Conservation (phyloP, 169 alveolate species). For the Cryptosporidium ryanae region DNA sequence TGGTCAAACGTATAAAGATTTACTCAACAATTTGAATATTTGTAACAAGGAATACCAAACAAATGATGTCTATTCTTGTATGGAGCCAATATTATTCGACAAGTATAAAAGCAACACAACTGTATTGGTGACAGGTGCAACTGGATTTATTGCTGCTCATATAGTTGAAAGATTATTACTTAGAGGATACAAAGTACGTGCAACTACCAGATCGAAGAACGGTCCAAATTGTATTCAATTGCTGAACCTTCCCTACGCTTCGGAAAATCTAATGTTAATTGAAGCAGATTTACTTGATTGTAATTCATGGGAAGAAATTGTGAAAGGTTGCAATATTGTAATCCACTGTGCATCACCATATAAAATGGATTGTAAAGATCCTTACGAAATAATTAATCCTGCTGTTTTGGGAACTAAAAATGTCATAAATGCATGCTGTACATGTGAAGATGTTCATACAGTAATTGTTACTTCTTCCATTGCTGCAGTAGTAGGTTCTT, state of each 20-base stretch:
- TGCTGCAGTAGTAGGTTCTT: slow-evolving; percentile 64
- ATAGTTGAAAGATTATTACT: slow-evolving; percentile 62
- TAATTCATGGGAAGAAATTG: slow-evolving; percentile 21
- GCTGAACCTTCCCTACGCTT: slow-evolving; percentile 29
- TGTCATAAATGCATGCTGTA: slow-evolving; percentile 60
- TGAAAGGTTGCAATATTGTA: slow-evolving; percentile 52
- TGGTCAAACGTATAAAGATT: not conserved
- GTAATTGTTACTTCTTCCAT: slow-evolving; percentile 67
- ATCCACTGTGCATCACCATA: slow-evolving; percentile 74
- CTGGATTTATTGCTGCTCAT: slow-evolving; percentile 71
- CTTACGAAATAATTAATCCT: slow-evolving; percentile 68
- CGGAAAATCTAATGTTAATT: slow-evolving; percentile 3
- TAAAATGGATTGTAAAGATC: slow-evolving; percentile 70
- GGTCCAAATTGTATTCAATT: slow-evolving; percentile 2
- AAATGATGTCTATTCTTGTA: slow-evolving; percentile 23
- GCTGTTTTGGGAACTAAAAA: slow-evolving; percentile 67
- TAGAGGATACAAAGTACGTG: slow-evolving; percentile 74
- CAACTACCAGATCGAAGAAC: slow-evolving; percentile 48
- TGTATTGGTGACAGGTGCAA: slow-evolving; percentile 60
- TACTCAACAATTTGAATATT: not conserved
- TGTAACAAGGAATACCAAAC: not conserved
- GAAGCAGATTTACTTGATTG: slow-evolving; percentile 51
- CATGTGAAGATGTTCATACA: slow-evolving; percentile 64
- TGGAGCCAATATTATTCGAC: slow-evolving; percentile 38
- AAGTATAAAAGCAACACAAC: slow-evolving; percentile 5